Evolutionary conservation across 352 stramenopile genomes (phyloP).

Genomic region (Achlya hypogyna): DNA sequence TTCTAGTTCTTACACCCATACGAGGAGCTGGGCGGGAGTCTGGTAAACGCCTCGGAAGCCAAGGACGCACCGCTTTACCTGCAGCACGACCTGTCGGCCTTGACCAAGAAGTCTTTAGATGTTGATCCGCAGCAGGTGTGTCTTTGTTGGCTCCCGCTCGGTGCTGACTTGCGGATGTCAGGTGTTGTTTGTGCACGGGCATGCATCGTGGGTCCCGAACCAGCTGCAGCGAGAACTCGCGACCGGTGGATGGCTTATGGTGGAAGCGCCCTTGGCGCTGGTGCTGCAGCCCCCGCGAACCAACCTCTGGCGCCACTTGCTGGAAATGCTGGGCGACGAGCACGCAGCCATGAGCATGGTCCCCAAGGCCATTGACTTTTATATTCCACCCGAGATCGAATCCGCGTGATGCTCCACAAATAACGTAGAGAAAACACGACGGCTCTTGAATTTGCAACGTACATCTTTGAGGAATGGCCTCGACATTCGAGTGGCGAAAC

Average conservation of each 20-base stretch:
- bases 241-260: conserved; percentile 58
- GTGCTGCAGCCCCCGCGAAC: conserved; percentile 46
- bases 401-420: no score
- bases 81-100: conserved; percentile 50
- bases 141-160: background rate
- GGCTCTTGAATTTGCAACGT: no score
- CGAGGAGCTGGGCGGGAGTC: conserved; percentile 52
- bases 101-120: conserved; percentile 48
- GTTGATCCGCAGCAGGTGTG: conserved; percentile 38
- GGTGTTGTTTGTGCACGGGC: conserved; percentile 68
- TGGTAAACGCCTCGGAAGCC: conserved; percentile 44
- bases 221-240: conserved; percentile 66
- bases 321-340: conserved; percentile 20
- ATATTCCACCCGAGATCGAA: conserved; percentile 44
- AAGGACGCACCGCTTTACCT: conserved; percentile 43
- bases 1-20: conserved; percentile 44
- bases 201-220: conserved; percentile 55
- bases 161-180: conserved; percentile 15
- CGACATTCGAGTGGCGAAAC: no score
- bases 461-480: no score
- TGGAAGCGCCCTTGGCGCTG: conserved; percentile 59
- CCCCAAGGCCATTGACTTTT: conserved; percentile 65
- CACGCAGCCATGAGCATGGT: conserved; percentile 31
- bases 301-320: conserved; percentile 60
- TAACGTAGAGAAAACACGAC: no score